Percentiles rank a stretch among this genome's conserved stretches.
These are phyloP conservation scores for Cylindrodendrum hubeiense DNA, from an alignment of 2,329 filamentous ascomycete species.

Conservation along the genomic window DNA sequence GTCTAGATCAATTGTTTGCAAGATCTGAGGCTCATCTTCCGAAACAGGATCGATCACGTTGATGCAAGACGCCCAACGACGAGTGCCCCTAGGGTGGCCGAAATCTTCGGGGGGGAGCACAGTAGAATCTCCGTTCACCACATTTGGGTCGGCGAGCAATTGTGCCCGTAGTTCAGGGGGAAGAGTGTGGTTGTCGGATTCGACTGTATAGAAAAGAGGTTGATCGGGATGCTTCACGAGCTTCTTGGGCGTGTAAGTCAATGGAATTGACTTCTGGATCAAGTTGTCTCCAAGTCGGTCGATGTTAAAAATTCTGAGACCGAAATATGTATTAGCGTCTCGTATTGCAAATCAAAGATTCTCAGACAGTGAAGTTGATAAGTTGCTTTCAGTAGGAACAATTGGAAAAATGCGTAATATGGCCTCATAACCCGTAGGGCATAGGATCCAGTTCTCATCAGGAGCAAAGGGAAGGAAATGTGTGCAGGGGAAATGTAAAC, in stretches of 20 bases:
- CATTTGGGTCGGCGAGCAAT: slow-evolving; percentile 77
- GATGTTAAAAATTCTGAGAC: slow-evolving; percentile 84
- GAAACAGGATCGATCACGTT: slow-evolving; percentile 87
- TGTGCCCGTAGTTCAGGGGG: slow-evolving; percentile 82
- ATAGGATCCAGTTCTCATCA: slow-evolving; percentile 74
- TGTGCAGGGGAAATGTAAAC: slow-evolving; percentile 49
- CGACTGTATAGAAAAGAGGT: slow-evolving; percentile 92
- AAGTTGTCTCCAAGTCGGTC: slow-evolving; percentile 88
- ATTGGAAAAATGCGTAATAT: slow-evolving; percentile 76
- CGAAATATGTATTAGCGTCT: slow-evolving; percentile 48
- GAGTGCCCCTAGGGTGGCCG: slow-evolving; percentile 84
- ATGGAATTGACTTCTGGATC: slow-evolving; percentile 85
- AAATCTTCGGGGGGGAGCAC: slow-evolving; percentile 85
- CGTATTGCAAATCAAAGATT: background rate
- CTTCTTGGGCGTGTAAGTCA: slow-evolving; percentile 91
- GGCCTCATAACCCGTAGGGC: slow-evolving; percentile 67
- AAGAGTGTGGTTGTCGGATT: slow-evolving; percentile 92
- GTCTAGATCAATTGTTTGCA: slow-evolving; percentile 84
- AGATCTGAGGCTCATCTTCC: slow-evolving; percentile 75
- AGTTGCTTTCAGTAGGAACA: slow-evolving; percentile 89
- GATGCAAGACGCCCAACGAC: slow-evolving; percentile 96
- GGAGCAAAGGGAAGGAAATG: slow-evolving; percentile 58
- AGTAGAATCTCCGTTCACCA: slow-evolving; percentile 78
- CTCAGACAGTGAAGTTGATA: slow-evolving; percentile 33
- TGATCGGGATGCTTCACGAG: slow-evolving; percentile 90